phyloP scores from a whole-genome alignment of 192 early-diverging fungal genomes.

The Coemansia sp. region DNA sequence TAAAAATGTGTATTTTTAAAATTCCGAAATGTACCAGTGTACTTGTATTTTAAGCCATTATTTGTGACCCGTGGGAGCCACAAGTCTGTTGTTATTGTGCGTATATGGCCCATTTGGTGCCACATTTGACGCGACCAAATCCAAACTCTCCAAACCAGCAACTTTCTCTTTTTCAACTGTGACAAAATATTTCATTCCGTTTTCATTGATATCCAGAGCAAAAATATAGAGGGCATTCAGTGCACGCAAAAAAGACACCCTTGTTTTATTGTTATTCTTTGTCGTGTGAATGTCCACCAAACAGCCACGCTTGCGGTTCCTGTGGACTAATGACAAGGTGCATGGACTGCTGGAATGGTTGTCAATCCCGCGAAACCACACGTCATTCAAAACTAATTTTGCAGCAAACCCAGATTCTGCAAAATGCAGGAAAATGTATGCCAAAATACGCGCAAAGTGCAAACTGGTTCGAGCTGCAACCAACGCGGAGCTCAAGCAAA shows the following conservation, averaged over 20 bases:
- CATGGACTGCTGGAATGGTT: not conserved
- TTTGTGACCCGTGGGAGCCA: not conserved
- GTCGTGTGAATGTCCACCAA: too few species aligned
- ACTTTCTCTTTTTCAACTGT: too few species aligned
- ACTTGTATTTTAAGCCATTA: not conserved
- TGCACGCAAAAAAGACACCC: too few species aligned
- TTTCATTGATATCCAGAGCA: too few species aligned
- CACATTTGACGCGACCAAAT: not conserved
- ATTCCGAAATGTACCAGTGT: not conserved
- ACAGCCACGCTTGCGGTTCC: too few species aligned
- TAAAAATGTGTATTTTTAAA: not conserved
- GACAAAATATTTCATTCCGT: too few species aligned
- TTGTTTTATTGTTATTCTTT: too few species aligned
- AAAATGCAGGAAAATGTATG: slow-evolving; percentile 2
- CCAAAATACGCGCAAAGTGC: not conserved
- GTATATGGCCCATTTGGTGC: not conserved
- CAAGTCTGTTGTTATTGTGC: not conserved
- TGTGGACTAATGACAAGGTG: not conserved
- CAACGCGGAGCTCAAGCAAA: not conserved
- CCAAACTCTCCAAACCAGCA: not conserved
- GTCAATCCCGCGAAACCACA: not conserved
- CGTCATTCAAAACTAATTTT: not conserved
- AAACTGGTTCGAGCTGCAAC: not conserved
- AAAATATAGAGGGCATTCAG: too few species aligned
- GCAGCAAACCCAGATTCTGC: not conserved